Conservation (phyloP, 148 eudicot genomes). For the Spergularia bocconei region DNA sequence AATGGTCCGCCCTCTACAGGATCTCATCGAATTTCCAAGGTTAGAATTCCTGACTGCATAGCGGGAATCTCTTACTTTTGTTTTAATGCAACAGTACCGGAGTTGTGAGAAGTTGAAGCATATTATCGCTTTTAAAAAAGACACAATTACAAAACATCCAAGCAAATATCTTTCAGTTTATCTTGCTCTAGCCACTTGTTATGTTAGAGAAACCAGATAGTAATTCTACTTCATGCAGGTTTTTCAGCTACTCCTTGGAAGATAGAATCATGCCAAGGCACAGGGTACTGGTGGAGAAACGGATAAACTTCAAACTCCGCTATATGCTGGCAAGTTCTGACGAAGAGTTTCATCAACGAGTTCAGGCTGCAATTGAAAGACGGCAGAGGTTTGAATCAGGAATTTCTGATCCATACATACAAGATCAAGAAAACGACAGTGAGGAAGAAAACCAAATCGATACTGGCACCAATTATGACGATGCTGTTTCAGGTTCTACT, state of each 20-base stretch:
- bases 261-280: slow-evolving; percentile 79
- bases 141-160: not conserved
- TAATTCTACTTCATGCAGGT: slow-evolving; percentile 41
- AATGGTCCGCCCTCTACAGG: slow-evolving; percentile 85
- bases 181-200: not conserved
- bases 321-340: slow-evolving; percentile 77
- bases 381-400: slow-evolving; percentile 74
- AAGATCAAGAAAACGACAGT: not conserved
- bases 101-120: slow-evolving; percentile 1
- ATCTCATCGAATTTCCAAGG: slow-evolving; percentile 93
- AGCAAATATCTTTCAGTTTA: not conserved
- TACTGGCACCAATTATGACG: not conserved
- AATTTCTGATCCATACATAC: not conserved
- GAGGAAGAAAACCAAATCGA: not conserved
- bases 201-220: not conserved
- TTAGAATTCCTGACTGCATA: slow-evolving; percentile 23
- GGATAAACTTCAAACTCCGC: slow-evolving; percentile 82
- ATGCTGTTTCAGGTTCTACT: not conserved
- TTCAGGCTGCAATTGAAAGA: slow-evolving; percentile 61
- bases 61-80: not conserved
- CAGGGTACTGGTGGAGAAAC: slow-evolving; percentile 71
- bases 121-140: not conserved
- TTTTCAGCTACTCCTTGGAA: slow-evolving; percentile 92
- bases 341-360: slow-evolving; percentile 55
- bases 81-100: not conserved